These are phyloP conservation scores for Quercus phellos DNA, from an alignment of 331 rosid species.

Conservation along the genomic window DNA sequence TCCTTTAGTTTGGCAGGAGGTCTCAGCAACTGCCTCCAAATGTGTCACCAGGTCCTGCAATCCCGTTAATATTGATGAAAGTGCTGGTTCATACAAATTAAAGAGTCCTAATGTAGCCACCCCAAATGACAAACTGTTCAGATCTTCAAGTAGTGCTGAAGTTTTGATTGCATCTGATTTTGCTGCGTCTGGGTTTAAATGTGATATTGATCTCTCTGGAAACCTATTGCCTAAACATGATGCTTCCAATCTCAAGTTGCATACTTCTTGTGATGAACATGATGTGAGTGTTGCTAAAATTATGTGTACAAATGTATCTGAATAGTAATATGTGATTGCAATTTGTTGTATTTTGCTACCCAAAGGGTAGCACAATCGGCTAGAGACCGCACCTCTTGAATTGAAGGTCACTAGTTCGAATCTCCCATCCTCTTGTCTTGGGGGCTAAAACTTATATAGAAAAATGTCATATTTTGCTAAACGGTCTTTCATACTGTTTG, in stretches of 20 bases:
- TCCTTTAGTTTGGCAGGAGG: slow-evolving; percentile 45
- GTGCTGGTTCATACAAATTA: slow-evolving; percentile 65
- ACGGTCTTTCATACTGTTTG: slow-evolving; percentile 19
- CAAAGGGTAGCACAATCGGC: neutral
- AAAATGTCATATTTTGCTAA: slow-evolving; percentile 28
- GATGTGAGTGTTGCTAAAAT: slow-evolving; percentile 55
- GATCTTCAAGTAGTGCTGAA: slow-evolving; percentile 46
- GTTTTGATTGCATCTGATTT: slow-evolving; percentile 30
- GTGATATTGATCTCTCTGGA: slow-evolving; percentile 38
- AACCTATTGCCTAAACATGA: slow-evolving; percentile 34
- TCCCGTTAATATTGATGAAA: slow-evolving; percentile 50
- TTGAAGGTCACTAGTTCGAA: too few relatives aligned
- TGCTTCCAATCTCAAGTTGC: slow-evolving; percentile 25
- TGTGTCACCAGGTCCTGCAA: slow-evolving; percentile 20
- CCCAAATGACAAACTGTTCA: slow-evolving; percentile 37
- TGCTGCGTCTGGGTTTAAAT: slow-evolving; percentile 56
- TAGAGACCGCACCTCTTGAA: too few relatives aligned
- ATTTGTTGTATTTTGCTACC: slow-evolving; percentile 13
- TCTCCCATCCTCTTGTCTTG: too few relatives aligned
- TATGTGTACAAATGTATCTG: slow-evolving; percentile 15
- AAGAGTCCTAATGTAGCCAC: slow-evolving; percentile 31
- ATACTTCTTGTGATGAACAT: slow-evolving; percentile 29
- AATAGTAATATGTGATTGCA: slow-evolving; percentile 11
- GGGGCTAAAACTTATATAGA: too few relatives aligned
- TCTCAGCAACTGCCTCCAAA: slow-evolving; percentile 42